Percentiles rank a stretch among this genome's conserved stretches.
These are phyloP conservation scores for Poa pratensis DNA, from an alignment of 176 grass and related monocot genomes.

Conservation along the genomic window DNA sequence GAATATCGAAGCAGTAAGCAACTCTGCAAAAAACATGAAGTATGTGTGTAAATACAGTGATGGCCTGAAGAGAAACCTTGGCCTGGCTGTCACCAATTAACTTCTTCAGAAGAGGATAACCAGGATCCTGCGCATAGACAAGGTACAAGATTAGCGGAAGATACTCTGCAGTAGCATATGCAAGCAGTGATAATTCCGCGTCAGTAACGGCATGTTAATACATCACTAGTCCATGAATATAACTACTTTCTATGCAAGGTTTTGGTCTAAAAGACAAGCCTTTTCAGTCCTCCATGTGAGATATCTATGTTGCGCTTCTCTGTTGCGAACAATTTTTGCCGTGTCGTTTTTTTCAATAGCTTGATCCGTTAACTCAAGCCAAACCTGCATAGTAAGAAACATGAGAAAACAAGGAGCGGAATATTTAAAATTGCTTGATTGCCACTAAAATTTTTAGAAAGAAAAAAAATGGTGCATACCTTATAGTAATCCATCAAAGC, in stretches of 20 bases:
- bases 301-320: slow-evolving; percentile 80
- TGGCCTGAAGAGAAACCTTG: slow-evolving; percentile 51
- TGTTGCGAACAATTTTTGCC: slow-evolving; percentile 44
- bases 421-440: neutral
- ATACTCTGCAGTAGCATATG: neutral
- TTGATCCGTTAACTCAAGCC: slow-evolving; percentile 75
- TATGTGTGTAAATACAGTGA: neutral
- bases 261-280: slow-evolving; percentile 43
- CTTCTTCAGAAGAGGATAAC: slow-evolving; percentile 78
- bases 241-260: neutral
- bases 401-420: neutral
- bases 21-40: neutral
- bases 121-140: slow-evolving; percentile 69
- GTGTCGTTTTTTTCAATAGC: slow-evolving; percentile 48
- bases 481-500: slow-evolving; percentile 88
- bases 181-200: neutral
- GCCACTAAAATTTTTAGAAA: neutral
- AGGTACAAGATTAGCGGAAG: neutral
- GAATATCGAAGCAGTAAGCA: neutral
- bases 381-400: slow-evolving; percentile 54
- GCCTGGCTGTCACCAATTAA: slow-evolving; percentile 64
- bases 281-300: slow-evolving; percentile 92
- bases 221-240: slow-evolving; percentile 6
- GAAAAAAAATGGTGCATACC: slow-evolving; percentile 22
- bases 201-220: neutral